These are phyloP conservation scores for Vararia minispora DNA, from an alignment of 768 basidiomycete genomes.

Conservation along the genomic window DNA sequence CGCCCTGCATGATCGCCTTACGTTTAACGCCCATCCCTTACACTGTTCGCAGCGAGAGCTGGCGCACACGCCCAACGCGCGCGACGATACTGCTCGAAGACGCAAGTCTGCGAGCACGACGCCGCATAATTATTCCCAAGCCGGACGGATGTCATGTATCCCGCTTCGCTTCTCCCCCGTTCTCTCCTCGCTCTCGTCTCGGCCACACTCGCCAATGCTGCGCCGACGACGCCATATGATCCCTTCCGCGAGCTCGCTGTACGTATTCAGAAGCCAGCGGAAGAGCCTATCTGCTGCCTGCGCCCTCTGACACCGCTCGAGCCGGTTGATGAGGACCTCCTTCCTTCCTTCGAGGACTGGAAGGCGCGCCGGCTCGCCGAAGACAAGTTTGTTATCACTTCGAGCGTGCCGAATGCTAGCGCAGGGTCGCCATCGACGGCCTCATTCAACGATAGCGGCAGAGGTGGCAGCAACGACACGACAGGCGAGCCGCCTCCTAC, in stretches of 20 bases:
- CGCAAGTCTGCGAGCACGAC: too few relatives aligned
- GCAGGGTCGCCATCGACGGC: neutral
- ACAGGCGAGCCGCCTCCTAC: neutral
- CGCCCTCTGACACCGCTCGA: constrained; percentile 33
- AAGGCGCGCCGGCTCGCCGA: constrained; percentile 53
- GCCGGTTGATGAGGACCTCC: constrained; percentile 44
- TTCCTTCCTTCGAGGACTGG: constrained; percentile 86
- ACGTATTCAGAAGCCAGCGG: constrained; percentile 35
- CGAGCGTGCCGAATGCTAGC: constrained; percentile 18
- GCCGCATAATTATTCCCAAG: too few relatives aligned
- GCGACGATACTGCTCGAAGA: too few relatives aligned
- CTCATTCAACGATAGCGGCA: constrained; percentile 1
- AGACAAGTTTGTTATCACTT: too few relatives aligned
- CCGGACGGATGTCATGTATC: constrained; percentile 12
- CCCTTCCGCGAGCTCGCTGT: constrained; percentile 48
- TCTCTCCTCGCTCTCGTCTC: constrained; percentile 28
- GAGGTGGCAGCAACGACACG: too few relatives aligned
- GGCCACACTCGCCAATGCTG: constrained; percentile 24
- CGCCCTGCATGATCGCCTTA: too few relatives aligned
- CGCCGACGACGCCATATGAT: constrained; percentile 36
- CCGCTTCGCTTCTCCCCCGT: constrained; percentile 19
- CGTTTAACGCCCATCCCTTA: too few relatives aligned
- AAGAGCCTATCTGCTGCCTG: constrained; percentile 59
- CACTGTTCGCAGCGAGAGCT: too few relatives aligned
- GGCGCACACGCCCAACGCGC: too few relatives aligned